Conservation (phyloP, 352 stramenopile species). For the Pythium plurisporium region DNA sequence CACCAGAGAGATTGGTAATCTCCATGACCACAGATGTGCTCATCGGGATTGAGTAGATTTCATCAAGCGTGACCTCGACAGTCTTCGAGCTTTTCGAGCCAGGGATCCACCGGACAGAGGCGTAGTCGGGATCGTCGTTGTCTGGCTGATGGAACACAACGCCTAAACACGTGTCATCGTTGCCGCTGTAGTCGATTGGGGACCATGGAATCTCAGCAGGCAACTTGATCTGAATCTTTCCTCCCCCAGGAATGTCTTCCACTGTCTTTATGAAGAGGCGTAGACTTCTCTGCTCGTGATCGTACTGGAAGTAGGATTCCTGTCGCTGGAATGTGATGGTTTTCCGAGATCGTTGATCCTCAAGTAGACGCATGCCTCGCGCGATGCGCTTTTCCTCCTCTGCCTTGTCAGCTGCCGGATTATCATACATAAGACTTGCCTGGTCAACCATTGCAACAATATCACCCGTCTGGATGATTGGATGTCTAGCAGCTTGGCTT, state of each 20-base stretch:
- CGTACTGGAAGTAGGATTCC: conserved; percentile 50
- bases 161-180: conserved; percentile 18
- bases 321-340: conserved; percentile 48
- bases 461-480: conserved; percentile 47
- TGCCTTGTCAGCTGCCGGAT: conserved; percentile 21
- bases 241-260: conserved; percentile 28
- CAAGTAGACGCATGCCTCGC: conserved; percentile 27
- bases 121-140: conserved; percentile 31
- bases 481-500: conserved; percentile 34
- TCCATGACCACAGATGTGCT: conserved; percentile 36
- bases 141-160: conserved; percentile 30
- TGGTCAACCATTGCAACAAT: conserved; percentile 48
- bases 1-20: conserved; percentile 29
- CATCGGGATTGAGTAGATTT: conserved; percentile 26
- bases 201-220: conserved; percentile 26
- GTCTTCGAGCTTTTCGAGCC: not conserved
- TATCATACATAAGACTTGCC: conserved; percentile 21
- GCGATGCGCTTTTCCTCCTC: conserved; percentile 32
- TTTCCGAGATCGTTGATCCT: conserved; percentile 21
- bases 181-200: conserved; percentile 6
- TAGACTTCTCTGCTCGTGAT: conserved; percentile 21
- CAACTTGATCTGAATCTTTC: conserved; percentile 31
- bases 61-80: conserved; percentile 33
- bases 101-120: conserved; percentile 28
- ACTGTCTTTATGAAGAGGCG: conserved; percentile 35